phyloP scores from a whole-genome alignment of 2,329 filamentous ascomycete species.

The Celoporthe dispersa region DNA sequence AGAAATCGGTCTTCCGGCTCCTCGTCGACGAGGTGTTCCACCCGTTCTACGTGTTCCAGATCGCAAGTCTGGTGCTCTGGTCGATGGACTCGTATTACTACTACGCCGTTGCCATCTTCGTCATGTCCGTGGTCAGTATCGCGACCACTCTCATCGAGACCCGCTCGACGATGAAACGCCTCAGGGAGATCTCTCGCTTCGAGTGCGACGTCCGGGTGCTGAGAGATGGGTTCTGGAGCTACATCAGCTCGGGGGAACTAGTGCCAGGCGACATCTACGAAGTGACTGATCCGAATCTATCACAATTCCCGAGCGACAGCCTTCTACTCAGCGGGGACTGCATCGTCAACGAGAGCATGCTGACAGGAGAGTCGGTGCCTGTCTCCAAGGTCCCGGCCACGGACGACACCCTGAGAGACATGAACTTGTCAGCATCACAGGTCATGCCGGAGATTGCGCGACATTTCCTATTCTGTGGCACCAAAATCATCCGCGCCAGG shows the following conservation, averaged over 20 bases:
- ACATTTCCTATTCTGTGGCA: conserved; percentile 92
- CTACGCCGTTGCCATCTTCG: conserved; percentile 91
- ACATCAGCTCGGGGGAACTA: conserved; percentile 82
- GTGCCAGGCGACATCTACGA: conserved; percentile 97
- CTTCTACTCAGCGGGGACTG: conserved; percentile 90
- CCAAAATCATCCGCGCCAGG: conserved; percentile 89
- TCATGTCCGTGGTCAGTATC: conserved; percentile 94
- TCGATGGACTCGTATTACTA: conserved; percentile 97
- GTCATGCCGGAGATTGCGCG: conserved; percentile 82
- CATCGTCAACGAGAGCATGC: conserved; percentile 99
- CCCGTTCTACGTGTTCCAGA: conserved; percentile 97
- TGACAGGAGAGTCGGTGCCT: conserved; percentile 95
- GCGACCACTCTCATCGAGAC: conserved; percentile 89
- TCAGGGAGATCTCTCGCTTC: conserved; percentile 90
- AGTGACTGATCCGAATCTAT: conserved; percentile 87
- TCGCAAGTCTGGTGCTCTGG: conserved; percentile 93
- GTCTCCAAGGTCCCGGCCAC: conserved; percentile 89
- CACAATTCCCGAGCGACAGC: conserved; percentile 90
- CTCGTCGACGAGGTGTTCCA: conserved; percentile 94
- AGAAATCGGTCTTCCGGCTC: conserved; percentile 82
- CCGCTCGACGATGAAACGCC: conserved; percentile 84
- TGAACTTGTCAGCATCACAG: conserved; percentile 81
- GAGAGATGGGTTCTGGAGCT: conserved; percentile 93
- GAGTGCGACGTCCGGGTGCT: conserved; percentile 95
- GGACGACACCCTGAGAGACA: conserved; percentile 74